A percentile compares a stretch with the other conserved stretches of the same genome.
phyloP scores from a whole-genome alignment of 2,329 filamentous ascomycete genomes.

The Fonsecaea multimorphosa region DNA sequence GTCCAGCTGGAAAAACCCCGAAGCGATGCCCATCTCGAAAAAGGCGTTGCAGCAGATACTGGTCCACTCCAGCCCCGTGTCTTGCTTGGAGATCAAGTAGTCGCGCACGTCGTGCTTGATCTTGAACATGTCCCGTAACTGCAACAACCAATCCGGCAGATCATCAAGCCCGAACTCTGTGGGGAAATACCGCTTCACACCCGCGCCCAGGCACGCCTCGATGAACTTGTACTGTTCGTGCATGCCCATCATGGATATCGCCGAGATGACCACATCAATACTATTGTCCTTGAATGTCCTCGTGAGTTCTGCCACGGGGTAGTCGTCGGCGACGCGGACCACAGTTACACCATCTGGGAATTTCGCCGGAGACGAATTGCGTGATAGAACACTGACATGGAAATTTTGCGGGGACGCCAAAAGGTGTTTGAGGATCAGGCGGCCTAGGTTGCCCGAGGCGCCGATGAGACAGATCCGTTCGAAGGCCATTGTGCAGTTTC shows the following conservation, averaged over 20 bases:
- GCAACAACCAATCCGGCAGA: constrained; percentile 32
- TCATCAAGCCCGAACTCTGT: constrained; percentile 44
- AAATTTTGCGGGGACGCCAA: constrained; percentile 25
- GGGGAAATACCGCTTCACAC: constrained; percentile 52
- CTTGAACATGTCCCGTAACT: constrained; percentile 37
- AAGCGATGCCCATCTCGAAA: constrained; percentile 45
- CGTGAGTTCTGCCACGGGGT: constrained; percentile 25
- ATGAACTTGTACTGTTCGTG: constrained; percentile 47
- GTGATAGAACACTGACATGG: constrained; percentile 30
- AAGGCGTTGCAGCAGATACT: constrained; percentile 46
- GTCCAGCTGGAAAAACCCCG: constrained; percentile 54
- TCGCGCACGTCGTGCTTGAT: constrained; percentile 44
- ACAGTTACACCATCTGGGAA: constrained; percentile 22
- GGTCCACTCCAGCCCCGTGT: constrained; percentile 38
- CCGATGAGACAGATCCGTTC: constrained; percentile 30
- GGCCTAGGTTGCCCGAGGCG: constrained; percentile 33
- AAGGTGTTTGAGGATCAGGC: constrained; percentile 30
- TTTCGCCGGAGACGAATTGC: constrained; percentile 28
- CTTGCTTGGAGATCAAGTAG: constrained; percentile 39
- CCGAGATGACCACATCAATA: constrained; percentile 33
- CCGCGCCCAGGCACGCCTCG: constrained; percentile 48
- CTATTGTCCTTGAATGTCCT: constrained; percentile 30
- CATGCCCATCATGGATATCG: constrained; percentile 34
- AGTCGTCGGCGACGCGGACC: constrained; percentile 30
- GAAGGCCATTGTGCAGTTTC: constrained; percentile 26